These are phyloP conservation scores for Rubia peregrina DNA, from an alignment of 305 asterid genomes.

Conservation along the genomic window DNA sequence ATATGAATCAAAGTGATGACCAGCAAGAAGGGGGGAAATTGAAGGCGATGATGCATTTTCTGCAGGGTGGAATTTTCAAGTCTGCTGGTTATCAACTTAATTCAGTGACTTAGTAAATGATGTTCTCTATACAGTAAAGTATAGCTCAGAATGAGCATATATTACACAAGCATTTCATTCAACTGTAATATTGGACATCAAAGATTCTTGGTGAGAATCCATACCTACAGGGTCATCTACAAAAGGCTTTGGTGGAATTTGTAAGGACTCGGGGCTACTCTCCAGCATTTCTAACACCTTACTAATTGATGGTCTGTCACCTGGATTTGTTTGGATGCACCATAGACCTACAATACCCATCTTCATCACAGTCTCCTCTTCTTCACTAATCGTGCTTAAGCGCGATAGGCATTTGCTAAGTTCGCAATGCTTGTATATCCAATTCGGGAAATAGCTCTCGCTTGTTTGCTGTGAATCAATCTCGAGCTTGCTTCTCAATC, in stretches of 20 bases:
- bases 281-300: conserved; percentile 40
- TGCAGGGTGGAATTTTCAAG: no score
- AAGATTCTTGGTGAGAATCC: background rate
- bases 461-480: conserved; percentile 23
- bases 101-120: background rate
- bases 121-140: no score
- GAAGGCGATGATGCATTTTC: conserved; percentile 18
- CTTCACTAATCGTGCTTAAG: conserved; percentile 22
- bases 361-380: conserved; percentile 30
- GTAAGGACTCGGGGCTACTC: conserved; percentile 21
- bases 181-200: background rate
- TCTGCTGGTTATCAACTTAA: background rate
- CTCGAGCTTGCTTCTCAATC: conserved; percentile 22
- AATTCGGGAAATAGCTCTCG: conserved; percentile 37
- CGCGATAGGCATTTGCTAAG: conserved; percentile 19
- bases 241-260: conserved; percentile 34
- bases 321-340: conserved; percentile 33
- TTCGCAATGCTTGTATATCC: conserved; percentile 37
- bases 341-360: conserved; percentile 33
- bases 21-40: conserved; percentile 2
- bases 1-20: conserved; percentile 5
- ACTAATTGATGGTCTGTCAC: conserved; percentile 24
- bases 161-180: background rate
- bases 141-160: background rate
- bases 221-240: conserved; percentile 4